These are phyloP conservation scores for Nicotiana noctiflora DNA, from an alignment of 257 asterid species.

Conservation along the genomic window DNA sequence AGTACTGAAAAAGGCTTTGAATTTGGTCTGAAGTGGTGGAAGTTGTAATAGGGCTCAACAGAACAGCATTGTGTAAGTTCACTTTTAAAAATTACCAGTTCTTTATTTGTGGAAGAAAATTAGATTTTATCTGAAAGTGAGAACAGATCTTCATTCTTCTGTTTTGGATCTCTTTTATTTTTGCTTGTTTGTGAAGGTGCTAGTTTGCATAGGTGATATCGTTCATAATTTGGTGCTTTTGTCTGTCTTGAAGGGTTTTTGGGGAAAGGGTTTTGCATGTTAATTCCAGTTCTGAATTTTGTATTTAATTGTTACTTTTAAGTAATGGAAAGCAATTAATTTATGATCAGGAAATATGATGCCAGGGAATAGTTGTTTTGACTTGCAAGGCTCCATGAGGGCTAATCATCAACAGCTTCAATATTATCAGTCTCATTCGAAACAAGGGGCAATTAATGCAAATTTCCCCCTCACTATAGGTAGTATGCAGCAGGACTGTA, in stretches of 20 bases:
- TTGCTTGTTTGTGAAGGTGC: too few relatives aligned
- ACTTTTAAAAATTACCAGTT: too few relatives aligned
- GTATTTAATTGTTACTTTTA: too few relatives aligned
- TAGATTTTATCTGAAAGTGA: too few relatives aligned
- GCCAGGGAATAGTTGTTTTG: background rate
- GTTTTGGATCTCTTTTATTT: too few relatives aligned
- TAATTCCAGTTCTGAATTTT: too few relatives aligned
- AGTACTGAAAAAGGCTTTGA: background rate
- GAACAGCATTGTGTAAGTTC: background rate
- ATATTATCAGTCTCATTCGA: slow-evolving; percentile 21
- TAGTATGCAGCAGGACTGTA: slow-evolving; percentile 36
- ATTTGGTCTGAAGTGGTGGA: background rate
- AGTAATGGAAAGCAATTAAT: background rate
- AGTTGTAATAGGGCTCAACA: background rate
- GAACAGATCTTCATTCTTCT: too few relatives aligned
- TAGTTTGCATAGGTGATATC: too few relatives aligned
- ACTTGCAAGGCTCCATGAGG: background rate
- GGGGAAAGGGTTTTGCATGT: background rate
- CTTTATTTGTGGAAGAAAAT: too few relatives aligned
- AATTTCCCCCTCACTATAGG: slow-evolving; percentile 48
- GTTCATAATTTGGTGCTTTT: too few relatives aligned
- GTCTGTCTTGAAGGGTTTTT: background rate
- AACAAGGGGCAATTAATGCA: slow-evolving; percentile 35
- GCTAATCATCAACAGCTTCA: background rate
- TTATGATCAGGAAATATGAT: background rate